Evolutionary conservation across 768 basidiomycete species (phyloP), one percentile per base, ranked within the genome.

Genomic region (Trametes coccinea): DNA sequence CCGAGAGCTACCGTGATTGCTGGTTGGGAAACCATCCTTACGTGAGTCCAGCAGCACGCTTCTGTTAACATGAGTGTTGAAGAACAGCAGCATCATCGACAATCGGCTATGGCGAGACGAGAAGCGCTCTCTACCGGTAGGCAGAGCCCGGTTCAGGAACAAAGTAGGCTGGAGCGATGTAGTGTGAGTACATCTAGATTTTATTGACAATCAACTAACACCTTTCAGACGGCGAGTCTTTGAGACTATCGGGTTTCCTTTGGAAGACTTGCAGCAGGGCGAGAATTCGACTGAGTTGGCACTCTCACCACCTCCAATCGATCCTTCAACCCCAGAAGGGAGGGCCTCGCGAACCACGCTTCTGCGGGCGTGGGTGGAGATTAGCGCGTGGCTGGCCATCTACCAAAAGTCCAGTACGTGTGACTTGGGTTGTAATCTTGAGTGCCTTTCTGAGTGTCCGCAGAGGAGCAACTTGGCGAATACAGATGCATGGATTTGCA

Each of bases 341-440:
- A 80, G 74, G 59, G 76, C 78, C 57, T 82, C 79, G 62, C 80
- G 86, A 4, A 80, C 81, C 27, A 87, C 80, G 68, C 79, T 93
- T 3, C 79, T 93, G 50, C 83, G 92, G 37, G 89, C 87, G 31
- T 93, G 92, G 92, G 80, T 92, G 16, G 92, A 94, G 70, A 73
- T 88, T 7, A 75, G 81, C 43, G 82, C 89, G 3, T 93, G 86
- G 85, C 66, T 87, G 17, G 74, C 78, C 4, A 83, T 90, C 55
- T 90, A 60, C 49, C 27, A 68, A 17, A 69, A 69, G 43, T 47
- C 58, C 14, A 64, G 70, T 67, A 49, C 31, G 62, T 61, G 80
- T 64, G 80, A 43, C 11, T 77, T 55, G 80, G 79, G 39, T 70
- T 75, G 30, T 65, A 83, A 64, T 71, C 83, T 85, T 8, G 41